Conservation (phyloP, 2,329 filamentous ascomycete species). For the Aureobasidium sp. region DNA sequence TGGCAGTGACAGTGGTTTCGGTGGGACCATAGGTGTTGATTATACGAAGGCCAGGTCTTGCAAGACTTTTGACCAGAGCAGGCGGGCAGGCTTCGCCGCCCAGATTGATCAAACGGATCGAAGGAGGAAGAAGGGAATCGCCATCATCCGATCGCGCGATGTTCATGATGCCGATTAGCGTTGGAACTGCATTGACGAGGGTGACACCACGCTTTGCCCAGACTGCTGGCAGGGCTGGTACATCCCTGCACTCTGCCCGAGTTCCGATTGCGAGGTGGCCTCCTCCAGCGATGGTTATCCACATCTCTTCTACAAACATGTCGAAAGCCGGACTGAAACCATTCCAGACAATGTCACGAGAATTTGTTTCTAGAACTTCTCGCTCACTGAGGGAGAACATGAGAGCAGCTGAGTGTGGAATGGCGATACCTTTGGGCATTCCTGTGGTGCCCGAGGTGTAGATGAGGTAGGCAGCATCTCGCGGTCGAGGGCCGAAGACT, state of each 20-base stretch:
- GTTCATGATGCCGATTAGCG: slow-evolving; percentile 8
- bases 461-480: slow-evolving; percentile 40
- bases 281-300: slow-evolving; percentile 6
- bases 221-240: not conserved
- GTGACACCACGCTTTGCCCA: slow-evolving; percentile 1
- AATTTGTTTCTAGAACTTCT: slow-evolving; percentile 5
- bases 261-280: slow-evolving; percentile 5
- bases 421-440: slow-evolving; percentile 74
- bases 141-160: not conserved
- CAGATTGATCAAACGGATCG: not conserved
- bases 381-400: slow-evolving; percentile 5
- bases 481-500: not conserved
- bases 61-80: not conserved
- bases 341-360: not conserved
- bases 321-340: slow-evolving; percentile 8
- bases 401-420: not conserved
- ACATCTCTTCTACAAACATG: slow-evolving; percentile 15
- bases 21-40: slow-evolving; percentile 12
- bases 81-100: slow-evolving; percentile 5
- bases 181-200: not conserved
- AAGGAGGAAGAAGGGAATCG: not conserved
- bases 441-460: slow-evolving; percentile 93
- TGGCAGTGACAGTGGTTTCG: slow-evolving; percentile 1
- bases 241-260: slow-evolving; percentile 4
- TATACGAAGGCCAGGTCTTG: slow-evolving; percentile 6